Base-by-base conservation (phyloP, 495 filamentous ascomycete genomes). In the Trichoderma reesei region DNA sequence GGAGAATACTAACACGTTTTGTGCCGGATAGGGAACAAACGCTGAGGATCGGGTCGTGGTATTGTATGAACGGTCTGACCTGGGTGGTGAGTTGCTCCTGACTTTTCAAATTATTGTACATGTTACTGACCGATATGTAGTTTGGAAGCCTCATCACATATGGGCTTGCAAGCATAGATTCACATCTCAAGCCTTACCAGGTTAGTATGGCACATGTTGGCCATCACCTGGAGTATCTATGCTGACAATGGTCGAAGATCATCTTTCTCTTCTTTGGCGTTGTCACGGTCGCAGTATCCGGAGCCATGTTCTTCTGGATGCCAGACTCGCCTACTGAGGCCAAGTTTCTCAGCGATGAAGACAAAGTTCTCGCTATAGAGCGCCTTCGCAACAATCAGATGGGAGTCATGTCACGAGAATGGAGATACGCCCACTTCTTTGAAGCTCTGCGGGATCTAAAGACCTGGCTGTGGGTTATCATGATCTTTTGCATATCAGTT, bases 381-480 rank as follows among this genome's bases (percentile, higher is more conserved):
- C 72, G 85, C 5, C 61, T 79, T 60, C 67, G 76, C 20, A 74
- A 73, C 8, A 78, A 79, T 48, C 77, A 78, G 70, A 78, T 78
- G 77, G 77, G 77, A 2, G 75, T 79, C 7, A 71, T 74, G 36
- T 74, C 71, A 20, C 67, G 76, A 10, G 68, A 75, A 65, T 79
- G 75, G 76, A 71, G 73, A 36, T 77, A 75, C 71, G 76, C 75
- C 31, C 77, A 79, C 64, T 83, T 88, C 0, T 75, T 74, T 56
- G 87, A 90, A 67, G 81, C 83, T 16, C 75, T 82, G 36, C 68
- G 82, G 20, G 87, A 90, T 67, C 62, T 83, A 11, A 90, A 90
- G 74, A 86, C 86, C 1, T 86, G 84, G 79, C 20, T 38, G 14
- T 61, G 59, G 59, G 36, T 61, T 67, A 71, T 80, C 3, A 70